A percentile compares a stretch with the other conserved stretches of the same genome.
These are phyloP conservation scores for Yamadazyma songkhlaensis DNA, from an alignment of 1,139 yeast species.

Conservation along the genomic window DNA sequence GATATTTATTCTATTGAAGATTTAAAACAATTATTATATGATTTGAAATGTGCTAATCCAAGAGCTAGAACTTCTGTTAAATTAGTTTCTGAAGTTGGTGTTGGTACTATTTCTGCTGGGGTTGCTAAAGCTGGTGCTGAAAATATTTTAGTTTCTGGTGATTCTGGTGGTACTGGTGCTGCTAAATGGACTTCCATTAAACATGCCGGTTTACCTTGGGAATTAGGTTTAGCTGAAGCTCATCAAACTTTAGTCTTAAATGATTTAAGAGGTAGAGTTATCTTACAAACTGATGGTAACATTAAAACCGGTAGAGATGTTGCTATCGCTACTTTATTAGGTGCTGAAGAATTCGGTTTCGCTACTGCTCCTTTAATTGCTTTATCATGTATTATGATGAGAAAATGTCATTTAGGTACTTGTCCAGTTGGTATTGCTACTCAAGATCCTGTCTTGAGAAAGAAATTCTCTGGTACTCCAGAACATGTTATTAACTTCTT, in stretches of 20 bases:
- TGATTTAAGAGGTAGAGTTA: slow-evolving; percentile 92
- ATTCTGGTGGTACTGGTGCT: slow-evolving; percentile 99
- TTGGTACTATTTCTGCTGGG: slow-evolving; percentile 98
- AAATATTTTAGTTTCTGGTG: slow-evolving; percentile 92
- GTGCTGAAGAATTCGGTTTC: slow-evolving; percentile 98
- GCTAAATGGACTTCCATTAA: slow-evolving; percentile 96
- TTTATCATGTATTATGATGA: slow-evolving; percentile 95
- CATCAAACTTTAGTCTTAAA: slow-evolving; percentile 96
- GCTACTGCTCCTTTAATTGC: slow-evolving; percentile 97
- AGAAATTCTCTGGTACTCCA: slow-evolving; percentile 93
- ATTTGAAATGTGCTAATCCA: slow-evolving; percentile 94
- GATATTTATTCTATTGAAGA: slow-evolving; percentile 98
- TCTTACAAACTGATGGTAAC: slow-evolving; percentile 97
- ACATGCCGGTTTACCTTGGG: slow-evolving; percentile 99
- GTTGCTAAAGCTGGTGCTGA: slow-evolving; percentile 99
- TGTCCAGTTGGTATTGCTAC: slow-evolving; percentile 99
- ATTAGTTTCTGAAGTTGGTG: slow-evolving; percentile 97
- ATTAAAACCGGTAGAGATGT: slow-evolving; percentile 94
- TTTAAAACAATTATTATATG: slow-evolving; percentile 93
- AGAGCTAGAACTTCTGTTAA: slow-evolving; percentile 96
- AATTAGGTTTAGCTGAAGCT: slow-evolving; percentile 95
- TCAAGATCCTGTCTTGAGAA: slow-evolving; percentile 91
- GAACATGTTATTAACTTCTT: slow-evolving; percentile 98
- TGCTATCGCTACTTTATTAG: slow-evolving; percentile 91
- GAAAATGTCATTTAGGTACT: slow-evolving; percentile 88